A percentile compares a stretch with the other conserved stretches of the same genome.
These are phyloP conservation scores for Candida sp. DNA, from an alignment of 1,139 yeast genomes.

Conservation along the genomic window DNA sequence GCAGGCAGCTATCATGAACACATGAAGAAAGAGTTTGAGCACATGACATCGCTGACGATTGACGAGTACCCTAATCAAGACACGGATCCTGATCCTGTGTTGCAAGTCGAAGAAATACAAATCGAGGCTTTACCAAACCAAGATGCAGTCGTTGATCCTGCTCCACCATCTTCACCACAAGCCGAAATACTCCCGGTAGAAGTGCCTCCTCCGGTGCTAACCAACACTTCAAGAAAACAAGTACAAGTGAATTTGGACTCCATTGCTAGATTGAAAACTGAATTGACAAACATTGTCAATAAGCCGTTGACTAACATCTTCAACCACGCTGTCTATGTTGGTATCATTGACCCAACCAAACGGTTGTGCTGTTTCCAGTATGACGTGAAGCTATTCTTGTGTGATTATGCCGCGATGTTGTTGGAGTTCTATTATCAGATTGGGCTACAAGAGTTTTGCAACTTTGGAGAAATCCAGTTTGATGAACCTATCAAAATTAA, in stretches of 20 bases:
- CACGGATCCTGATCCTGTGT: too few species aligned
- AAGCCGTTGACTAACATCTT: constrained; percentile 67
- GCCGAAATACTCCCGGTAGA: constrained; percentile 9
- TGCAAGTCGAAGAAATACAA: neutral
- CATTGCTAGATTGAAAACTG: constrained; percentile 54
- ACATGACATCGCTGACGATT: constrained; percentile 1
- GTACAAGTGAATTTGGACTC: constrained; percentile 58
- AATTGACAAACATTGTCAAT: constrained; percentile 52
- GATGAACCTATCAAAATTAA: constrained; percentile 37
- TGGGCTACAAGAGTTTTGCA: constrained; percentile 77
- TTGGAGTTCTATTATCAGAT: constrained; percentile 81
- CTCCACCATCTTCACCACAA: constrained; percentile 4
- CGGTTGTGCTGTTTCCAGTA: constrained; percentile 84
- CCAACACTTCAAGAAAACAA: constrained; percentile 14
- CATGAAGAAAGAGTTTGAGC: constrained; percentile 10
- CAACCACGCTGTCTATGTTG: constrained; percentile 75
- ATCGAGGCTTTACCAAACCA: constrained; percentile 3
- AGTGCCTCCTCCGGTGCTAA: constrained; percentile 1
- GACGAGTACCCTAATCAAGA: constrained; percentile 7
- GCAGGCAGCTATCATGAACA: constrained; percentile 6
- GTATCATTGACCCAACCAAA: constrained; percentile 74
- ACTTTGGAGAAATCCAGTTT: constrained; percentile 70
- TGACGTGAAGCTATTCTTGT: constrained; percentile 74
- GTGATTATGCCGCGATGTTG: constrained; percentile 79
- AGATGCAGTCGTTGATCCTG: neutral